phyloP scores from a whole-genome alignment of 2,329 filamentous ascomycete genomes.

The Nemania sp. region DNA sequence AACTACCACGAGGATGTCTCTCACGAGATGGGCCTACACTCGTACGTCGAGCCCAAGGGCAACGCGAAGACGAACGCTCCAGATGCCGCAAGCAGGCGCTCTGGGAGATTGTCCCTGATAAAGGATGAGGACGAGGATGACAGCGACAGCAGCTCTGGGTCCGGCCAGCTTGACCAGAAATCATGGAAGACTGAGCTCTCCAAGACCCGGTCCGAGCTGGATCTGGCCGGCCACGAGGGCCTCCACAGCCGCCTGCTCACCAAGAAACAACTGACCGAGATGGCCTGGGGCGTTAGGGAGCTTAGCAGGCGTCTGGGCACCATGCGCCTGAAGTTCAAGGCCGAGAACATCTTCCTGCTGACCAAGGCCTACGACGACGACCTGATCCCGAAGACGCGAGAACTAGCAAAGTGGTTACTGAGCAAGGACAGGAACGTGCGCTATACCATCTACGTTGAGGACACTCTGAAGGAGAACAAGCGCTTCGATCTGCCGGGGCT shows the following conservation, averaged over 20 bases:
- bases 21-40: slow-evolving; percentile 35
- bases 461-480: slow-evolving; percentile 70
- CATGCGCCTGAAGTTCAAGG: slow-evolving; percentile 79
- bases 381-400: slow-evolving; percentile 75
- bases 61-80: slow-evolving; percentile 25
- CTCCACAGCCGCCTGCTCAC: slow-evolving; percentile 76
- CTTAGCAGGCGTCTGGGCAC: slow-evolving; percentile 83
- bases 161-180: slow-evolving; percentile 60
- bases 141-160: slow-evolving; percentile 46
- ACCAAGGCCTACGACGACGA: slow-evolving; percentile 90
- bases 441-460: slow-evolving; percentile 84
- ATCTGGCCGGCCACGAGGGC: slow-evolving; percentile 40
- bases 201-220: slow-evolving; percentile 47
- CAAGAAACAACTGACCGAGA: slow-evolving; percentile 92
- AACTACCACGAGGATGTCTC: slow-evolving; percentile 31
- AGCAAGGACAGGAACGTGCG: slow-evolving; percentile 65
- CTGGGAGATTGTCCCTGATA: slow-evolving; percentile 33
- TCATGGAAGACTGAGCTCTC: slow-evolving; percentile 56
- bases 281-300: slow-evolving; percentile 94
- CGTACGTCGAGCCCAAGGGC: slow-evolving; percentile 43
- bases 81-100: background rate
- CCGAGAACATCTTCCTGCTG: slow-evolving; percentile 81
- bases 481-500: slow-evolving; percentile 75
- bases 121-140: slow-evolving; percentile 45
- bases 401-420: slow-evolving; percentile 80